These are phyloP conservation scores for Acer campestre DNA, from an alignment of 345 rosid genomes.

Conservation along the genomic window DNA sequence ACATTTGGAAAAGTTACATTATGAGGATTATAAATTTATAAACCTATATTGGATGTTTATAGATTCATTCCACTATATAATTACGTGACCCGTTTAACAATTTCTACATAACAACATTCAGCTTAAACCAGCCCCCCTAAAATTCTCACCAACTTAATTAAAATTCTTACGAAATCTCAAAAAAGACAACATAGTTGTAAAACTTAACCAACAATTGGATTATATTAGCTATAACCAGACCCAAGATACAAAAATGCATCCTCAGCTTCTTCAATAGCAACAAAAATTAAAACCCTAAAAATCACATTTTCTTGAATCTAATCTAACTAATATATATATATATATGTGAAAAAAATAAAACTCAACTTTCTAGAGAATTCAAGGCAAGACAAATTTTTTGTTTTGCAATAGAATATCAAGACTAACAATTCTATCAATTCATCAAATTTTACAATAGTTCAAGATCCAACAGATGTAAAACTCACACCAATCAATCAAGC, in stretches of 20 bases:
- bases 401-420: not conserved
- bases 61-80: too few species aligned
- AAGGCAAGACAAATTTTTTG: not conserved
- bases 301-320: not conserved
- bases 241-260: not conserved
- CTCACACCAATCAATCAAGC: not conserved
- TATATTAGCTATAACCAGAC: not conserved
- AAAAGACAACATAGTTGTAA: not conserved
- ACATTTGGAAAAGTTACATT: not conserved
- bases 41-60: too few species aligned
- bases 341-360: not conserved
- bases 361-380: not conserved
- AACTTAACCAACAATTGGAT: not conserved
- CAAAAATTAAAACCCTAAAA: not conserved
- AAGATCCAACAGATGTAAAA: not conserved
- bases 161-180: not conserved
- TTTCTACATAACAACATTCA: not conserved
- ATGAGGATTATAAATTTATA: not conserved
- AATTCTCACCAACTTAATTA: not conserved
- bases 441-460: conserved; percentile 1
- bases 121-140: too few species aligned
- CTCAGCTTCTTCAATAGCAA: too few species aligned
- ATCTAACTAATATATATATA: too few species aligned
- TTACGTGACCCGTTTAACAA: not conserved
- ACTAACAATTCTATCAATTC: not conserved